Conservation (phyloP, 768 basidiomycete genomes). For the Psilocybe sp. region DNA sequence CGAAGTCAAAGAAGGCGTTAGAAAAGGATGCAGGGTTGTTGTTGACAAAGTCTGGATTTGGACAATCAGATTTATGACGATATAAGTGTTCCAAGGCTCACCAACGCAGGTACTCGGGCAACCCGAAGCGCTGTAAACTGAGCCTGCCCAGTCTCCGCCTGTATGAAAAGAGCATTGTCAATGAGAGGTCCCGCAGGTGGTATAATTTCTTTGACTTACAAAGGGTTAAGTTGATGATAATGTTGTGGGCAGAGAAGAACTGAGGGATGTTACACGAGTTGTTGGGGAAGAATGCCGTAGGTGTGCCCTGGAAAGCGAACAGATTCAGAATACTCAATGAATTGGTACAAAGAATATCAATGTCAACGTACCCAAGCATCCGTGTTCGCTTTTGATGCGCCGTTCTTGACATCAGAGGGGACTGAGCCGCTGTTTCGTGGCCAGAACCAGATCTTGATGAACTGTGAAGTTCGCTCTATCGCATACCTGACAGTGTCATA, state of each 20-base stretch:
- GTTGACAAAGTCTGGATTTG: conserved; percentile 49
- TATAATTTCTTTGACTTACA: conserved; percentile 22
- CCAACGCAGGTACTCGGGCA: conserved; percentile 53
- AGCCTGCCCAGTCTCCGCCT: conserved; percentile 59
- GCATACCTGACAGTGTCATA: conserved; percentile 44
- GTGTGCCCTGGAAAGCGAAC: conserved; percentile 41
- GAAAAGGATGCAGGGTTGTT: conserved; percentile 57
- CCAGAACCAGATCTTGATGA: conserved; percentile 78
- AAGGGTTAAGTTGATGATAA: conserved; percentile 55
- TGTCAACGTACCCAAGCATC: conserved; percentile 46
- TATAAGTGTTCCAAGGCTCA: conserved; percentile 20
- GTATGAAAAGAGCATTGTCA: neutral
- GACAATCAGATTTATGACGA: neutral
- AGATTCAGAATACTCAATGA: neutral
- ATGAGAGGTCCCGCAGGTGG: neutral
- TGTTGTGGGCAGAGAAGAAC: conserved; percentile 55
- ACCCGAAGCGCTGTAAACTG: conserved; percentile 39
- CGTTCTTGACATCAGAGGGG: conserved; percentile 45
- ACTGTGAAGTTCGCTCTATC: conserved; percentile 51
- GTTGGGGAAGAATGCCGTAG: conserved; percentile 59
- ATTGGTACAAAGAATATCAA: neutral
- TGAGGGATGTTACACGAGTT: conserved; percentile 53
- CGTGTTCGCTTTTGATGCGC: conserved; percentile 39
- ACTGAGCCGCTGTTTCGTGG: conserved; percentile 43
- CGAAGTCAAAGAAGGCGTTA: conserved; percentile 66